Evolutionary conservation across 2,329 filamentous ascomycete species (phyloP), one percentile per base, ranked within the genome.

Genomic region (Macrophomina pseudophaseolina): DNA sequence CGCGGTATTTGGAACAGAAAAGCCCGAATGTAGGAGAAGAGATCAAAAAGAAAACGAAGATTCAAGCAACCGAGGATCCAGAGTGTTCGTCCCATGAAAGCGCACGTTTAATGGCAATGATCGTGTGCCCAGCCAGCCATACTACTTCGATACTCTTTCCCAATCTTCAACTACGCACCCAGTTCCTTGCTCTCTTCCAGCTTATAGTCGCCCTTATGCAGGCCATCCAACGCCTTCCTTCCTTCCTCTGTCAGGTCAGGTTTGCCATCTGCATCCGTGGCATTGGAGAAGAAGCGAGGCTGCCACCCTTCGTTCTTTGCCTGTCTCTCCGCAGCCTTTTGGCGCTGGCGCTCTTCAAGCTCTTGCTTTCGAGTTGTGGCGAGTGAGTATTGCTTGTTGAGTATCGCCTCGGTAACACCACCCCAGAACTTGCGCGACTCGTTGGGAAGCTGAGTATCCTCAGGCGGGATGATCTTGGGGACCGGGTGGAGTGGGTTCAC

Each of bases 341-440:
- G 87, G 38, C 95, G 86, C 81, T 99, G 95, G 51, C 85, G 85
- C 78, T 99, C 95, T 79, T 99, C 95, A 11, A 99, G 87, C 73
- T 97, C 93, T 68, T 93, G 88, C 82, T 99, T 99, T 69, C 95
- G 82, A 23, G 86, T 88, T 28, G 95, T 99, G 7, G 95, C 95
- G 70, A 91, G 88, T 49, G 86, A 86, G 79, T 89, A 99, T 76
- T 97, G 92, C 80, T 94, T 96, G 68, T 88, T 82, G 28, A 87
- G 79, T 74, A 99, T 98, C 42, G 94, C 93, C 63, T 91, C 85
- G 18, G 95, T 98, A 52, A 99, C 94, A 30, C 87, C 87, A 40
- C 88, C 86, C 95, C 95, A 99, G 76, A 97, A 91, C 66, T 87
- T 89, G 70, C 95, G 87, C 1, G 92, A 96, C 80, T 99, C 95